These are phyloP conservation scores for Tuber magnatum DNA, from an alignment of 495 filamentous ascomycete species.

Conservation along the genomic window DNA sequence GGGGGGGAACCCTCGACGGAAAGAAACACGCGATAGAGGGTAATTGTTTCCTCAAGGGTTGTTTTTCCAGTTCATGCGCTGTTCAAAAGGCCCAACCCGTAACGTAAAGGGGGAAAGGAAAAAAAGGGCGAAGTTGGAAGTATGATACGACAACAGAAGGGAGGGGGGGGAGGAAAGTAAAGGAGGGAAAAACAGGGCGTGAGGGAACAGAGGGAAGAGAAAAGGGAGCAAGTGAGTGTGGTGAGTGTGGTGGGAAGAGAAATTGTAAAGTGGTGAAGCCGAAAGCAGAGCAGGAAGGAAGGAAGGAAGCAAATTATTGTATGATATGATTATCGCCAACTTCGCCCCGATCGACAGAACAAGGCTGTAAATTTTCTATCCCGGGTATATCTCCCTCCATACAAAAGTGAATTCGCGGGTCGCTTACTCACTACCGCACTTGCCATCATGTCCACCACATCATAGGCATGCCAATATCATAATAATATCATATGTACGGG, in stretches of 20 bases:
- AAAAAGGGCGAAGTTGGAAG: not conserved
- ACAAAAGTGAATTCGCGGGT: not conserved
- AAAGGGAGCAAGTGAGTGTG: not conserved
- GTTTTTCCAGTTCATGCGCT: not conserved
- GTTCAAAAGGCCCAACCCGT: not conserved
- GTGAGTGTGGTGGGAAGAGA: not conserved
- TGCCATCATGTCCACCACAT: not conserved
- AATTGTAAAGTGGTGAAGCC: not conserved
- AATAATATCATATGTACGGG: not conserved
- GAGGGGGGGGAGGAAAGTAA: not conserved
- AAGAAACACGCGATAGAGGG: slow-evolving; percentile 7
- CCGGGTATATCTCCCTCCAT: not conserved
- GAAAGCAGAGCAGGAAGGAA: not conserved
- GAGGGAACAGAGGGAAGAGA: not conserved
- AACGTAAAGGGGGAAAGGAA: not conserved
- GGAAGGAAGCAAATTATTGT: not conserved
- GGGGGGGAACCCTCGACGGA: not conserved
- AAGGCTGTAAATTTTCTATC: not conserved
- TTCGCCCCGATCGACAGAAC: not conserved
- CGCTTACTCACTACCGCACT: not conserved
- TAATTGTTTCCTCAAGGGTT: slow-evolving; percentile 20
- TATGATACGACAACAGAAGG: no score
- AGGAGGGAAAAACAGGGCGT: not conserved
- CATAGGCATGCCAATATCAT: not conserved
- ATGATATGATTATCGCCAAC: not conserved